Base-by-base conservation (phyloP, 2,329 filamentous ascomycete species). In the Aotearoamyces nothofagi region DNA sequence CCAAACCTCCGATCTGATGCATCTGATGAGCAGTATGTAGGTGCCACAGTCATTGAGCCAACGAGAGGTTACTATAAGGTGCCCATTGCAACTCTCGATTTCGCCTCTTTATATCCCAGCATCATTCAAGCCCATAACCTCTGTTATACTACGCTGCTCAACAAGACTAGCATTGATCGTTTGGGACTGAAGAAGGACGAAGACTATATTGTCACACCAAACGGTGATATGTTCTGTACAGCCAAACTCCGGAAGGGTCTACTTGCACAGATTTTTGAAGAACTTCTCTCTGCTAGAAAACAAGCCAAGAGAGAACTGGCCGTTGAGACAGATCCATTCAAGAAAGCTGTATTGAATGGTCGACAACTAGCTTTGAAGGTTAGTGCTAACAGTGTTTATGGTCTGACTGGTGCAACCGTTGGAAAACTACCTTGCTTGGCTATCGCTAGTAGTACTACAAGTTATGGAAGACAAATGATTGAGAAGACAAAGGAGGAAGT, bases 41-140 rank as follows among this genome's bases (percentile, higher is more conserved):
- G 90, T 51, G 90, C 90, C 1, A 98, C 90, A 1, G 90, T 98
- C 52, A 98, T 98, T 49, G 90, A 98, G 49, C 90, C 90, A 1
- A 80, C 75, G 11, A 73, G 86, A 54, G 84, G 81, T 17, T 98
- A 92, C 54, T 96, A 98, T 53, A 77, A 90, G 45, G 82, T 92
- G 15, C 90, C 90, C 2, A 79, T 98, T 38, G 90, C 90, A 2
- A 98, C 90, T 0, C 75, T 98, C 24, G 90, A 98, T 82, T 98
- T 98, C 43, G 90, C 90, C 5, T 96, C 90, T 17, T 75, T 98
- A 38, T 98, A 98, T 45, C 90, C 90, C 13, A 94, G 86, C 60
- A 98, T 98, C 48, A 98, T 98, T 53, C 87, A 96, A 56, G 90
- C 90, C 1, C 90, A 98, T 57, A 98, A 98, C 42, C 69, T 98